These are phyloP conservation scores for Leccinum disarticulatum DNA, from an alignment of 768 basidiomycete species.

Conservation along the genomic window DNA sequence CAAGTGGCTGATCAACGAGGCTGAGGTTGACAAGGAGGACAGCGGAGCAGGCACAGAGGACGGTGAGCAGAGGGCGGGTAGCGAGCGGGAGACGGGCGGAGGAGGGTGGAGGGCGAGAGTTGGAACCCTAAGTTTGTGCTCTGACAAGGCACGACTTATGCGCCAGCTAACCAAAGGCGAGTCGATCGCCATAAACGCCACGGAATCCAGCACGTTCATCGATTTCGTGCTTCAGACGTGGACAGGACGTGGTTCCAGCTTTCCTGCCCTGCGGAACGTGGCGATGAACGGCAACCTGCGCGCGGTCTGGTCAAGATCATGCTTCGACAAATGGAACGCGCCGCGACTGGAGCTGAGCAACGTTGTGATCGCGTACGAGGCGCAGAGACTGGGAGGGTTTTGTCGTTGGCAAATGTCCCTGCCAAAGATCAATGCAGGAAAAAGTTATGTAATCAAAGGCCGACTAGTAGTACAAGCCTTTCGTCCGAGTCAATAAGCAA, in stretches of 20 bases:
- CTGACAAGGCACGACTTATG: neutral
- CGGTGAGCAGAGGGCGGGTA: too few relatives aligned
- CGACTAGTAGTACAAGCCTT: too few relatives aligned
- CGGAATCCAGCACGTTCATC: slow-evolving; percentile 14
- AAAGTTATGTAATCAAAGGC: too few relatives aligned
- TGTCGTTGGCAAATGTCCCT: too few relatives aligned
- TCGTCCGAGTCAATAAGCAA: too few relatives aligned
- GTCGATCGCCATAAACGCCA: slow-evolving; percentile 17
- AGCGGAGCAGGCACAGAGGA: too few relatives aligned
- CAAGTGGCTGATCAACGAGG: too few relatives aligned
- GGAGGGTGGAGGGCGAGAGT: too few relatives aligned
- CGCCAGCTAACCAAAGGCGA: slow-evolving; percentile 10
- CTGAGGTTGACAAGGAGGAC: too few relatives aligned
- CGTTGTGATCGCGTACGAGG: slow-evolving; percentile 13
- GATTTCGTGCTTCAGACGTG: slow-evolving; percentile 22
- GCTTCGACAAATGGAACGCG: slow-evolving; percentile 18
- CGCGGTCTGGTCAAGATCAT: slow-evolving; percentile 20
- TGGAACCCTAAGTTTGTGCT: too few relatives aligned
- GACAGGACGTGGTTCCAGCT: slow-evolving; percentile 14
- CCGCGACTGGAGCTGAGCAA: slow-evolving; percentile 18
- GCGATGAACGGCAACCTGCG: slow-evolving; percentile 13
- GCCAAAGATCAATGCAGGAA: too few relatives aligned
- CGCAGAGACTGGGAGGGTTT: neutral
- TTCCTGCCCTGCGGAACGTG: slow-evolving; percentile 12
- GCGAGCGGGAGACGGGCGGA: too few relatives aligned